Conservation (phyloP, 495 filamentous ascomycete genomes). For the Penicillium paradoxum region DNA sequence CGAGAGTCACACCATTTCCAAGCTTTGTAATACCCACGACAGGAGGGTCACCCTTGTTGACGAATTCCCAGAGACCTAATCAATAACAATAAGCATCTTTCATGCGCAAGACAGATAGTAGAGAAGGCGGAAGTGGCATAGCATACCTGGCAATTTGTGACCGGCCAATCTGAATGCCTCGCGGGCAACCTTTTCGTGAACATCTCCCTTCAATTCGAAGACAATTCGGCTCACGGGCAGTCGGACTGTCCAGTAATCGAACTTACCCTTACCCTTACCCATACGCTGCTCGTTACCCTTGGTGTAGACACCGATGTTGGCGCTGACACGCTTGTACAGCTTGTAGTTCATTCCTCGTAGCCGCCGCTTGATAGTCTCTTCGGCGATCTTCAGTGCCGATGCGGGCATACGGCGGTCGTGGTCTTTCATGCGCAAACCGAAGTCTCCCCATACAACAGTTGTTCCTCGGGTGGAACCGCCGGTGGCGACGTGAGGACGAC, state of each 20-base stretch:
- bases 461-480: slow-evolving; percentile 89
- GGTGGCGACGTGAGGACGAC: slow-evolving; percentile 78
- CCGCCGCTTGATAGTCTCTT: slow-evolving; percentile 84
- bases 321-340: slow-evolving; percentile 82
- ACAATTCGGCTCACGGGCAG: slow-evolving; percentile 83
- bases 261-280: slow-evolving; percentile 97
- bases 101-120: not conserved
- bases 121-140: not conserved
- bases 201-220: slow-evolving; percentile 83
- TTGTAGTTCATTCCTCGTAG: slow-evolving; percentile 89
- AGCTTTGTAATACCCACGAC: slow-evolving; percentile 94
- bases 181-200: slow-evolving; percentile 90
- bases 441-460: slow-evolving; percentile 94
- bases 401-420: slow-evolving; percentile 88
- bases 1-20: slow-evolving; percentile 70
- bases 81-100: slow-evolving; percentile 21
- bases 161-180: slow-evolving; percentile 94
- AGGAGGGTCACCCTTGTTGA: slow-evolving; percentile 85
- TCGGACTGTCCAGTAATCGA: slow-evolving; percentile 92
- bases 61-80: slow-evolving; percentile 85
- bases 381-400: slow-evolving; percentile 78
- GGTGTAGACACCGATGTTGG: slow-evolving; percentile 91
- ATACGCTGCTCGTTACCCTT: slow-evolving; percentile 96
- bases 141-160: slow-evolving; percentile 89
- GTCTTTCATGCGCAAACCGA: slow-evolving; percentile 88